Evolutionary conservation across 306 rosid species (phyloP), one percentile per base, ranked within the genome.

Genomic region (Rosa rugosa): DNA sequence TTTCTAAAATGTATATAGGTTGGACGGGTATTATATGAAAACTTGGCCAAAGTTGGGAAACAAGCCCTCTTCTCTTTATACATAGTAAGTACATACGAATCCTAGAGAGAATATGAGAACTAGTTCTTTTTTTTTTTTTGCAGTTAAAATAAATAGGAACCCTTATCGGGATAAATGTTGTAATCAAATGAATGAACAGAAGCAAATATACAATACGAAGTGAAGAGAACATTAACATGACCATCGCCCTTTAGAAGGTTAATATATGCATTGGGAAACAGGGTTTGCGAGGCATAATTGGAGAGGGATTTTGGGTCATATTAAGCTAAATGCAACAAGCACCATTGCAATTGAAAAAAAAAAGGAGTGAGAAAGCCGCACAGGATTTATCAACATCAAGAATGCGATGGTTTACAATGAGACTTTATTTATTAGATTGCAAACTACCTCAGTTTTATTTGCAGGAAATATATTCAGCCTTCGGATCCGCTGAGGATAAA

Each of bases 401-500:
- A 12, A 62, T 12, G 27, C 16, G 0, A 63, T 53, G 44, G 23
- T 20, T 36, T 22, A 23, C 45, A 69, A 7, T n/a, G 6, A 53
- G 42, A 45, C 51, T 51, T 20, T 14, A 78, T 14, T 27, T 54
- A 64, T 57, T 8, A 69, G 62, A 65, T 64, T 47, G 78, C 42
- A 79, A 80, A 82, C 76, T 80, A 95, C 99, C 99, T 95, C 96
- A 80, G 60, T 54, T 91, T 93, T 95, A 78, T 87, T 88, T 47
- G 91, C 80, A 82, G 94, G 97, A 90, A 93, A 95, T 81, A 93
- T 87, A 83, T 93, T 85, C 34, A 95, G 90, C 86, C 98, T 85
- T 23, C 88, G 94, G 75, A 91, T 91, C 88, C 99, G 89, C 88
- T 88, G 95, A 62, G 99, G 99, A 84, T 90, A 91, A 74, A 82